phyloP scores from a whole-genome alignment of 257 asterid species.

The Verbascum thapsus region DNA sequence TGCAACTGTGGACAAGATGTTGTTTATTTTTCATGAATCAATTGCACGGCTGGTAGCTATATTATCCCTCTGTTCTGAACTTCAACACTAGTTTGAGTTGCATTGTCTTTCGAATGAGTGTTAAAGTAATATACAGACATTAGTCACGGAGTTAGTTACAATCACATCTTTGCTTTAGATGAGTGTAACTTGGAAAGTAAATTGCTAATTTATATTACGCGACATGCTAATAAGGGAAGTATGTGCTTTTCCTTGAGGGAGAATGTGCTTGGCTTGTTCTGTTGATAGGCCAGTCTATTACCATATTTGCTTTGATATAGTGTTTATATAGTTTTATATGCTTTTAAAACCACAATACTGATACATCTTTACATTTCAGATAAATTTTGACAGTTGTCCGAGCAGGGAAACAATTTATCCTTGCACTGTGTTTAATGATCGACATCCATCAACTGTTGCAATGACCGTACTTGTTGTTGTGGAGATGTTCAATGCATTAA shows the following conservation, averaged over 20 bases:
- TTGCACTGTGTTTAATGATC: conserved; percentile 80
- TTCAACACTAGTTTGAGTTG: background rate
- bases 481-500: conserved; percentile 98
- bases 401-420: conserved; percentile 79
- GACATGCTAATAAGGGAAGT: background rate
- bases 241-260: background rate
- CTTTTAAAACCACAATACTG: conserved; percentile 17
- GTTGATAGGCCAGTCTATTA: conserved; percentile 13
- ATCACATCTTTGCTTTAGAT: background rate
- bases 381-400: conserved; percentile 92
- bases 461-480: conserved; percentile 98
- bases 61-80: background rate
- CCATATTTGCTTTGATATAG: background rate
- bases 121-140: background rate
- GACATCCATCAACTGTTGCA: conserved; percentile 92
- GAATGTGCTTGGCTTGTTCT: background rate
- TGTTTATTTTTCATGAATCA: conserved; percentile 21
- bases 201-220: background rate
- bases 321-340: background rate
- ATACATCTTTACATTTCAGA: conserved; percentile 51
- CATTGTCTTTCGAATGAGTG: background rate
- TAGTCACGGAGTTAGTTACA: background rate
- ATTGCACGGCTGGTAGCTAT: conserved; percentile 8
- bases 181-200: background rate
- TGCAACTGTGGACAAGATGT: conserved; percentile 7